Base-by-base conservation (phyloP, 305 asterid species). In the Rubia peregrina region DNA sequence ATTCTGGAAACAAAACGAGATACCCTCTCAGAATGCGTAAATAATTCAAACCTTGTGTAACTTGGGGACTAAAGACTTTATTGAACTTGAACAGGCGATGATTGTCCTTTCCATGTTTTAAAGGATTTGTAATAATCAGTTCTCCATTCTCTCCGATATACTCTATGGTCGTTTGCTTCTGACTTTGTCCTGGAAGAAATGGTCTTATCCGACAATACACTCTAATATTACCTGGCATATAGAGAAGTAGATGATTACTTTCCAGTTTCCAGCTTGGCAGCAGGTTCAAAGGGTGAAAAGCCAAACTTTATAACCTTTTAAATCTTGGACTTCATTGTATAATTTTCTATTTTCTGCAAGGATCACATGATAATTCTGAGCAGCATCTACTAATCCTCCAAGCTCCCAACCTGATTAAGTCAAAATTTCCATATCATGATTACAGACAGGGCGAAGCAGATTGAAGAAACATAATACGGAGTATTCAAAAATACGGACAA, bases 141-240 rank as follows among this genome's bases (percentile, higher is more conserved):
- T 91, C 96, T 61, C 97, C 99, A 72, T 87, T 82, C 65, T 91
- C 96, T 71, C 99, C 97, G 59, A 87, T 65, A 68, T 88, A 72
- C 69, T 94, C 97, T 19, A 91, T 44, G 65, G 76, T 83, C n/a
- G 97, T 71, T 70, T 91, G 89, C 30, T 76, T 94, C 75, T 85
- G 94, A 70, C 81, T 87, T 79, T 88, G 91, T 17, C 92, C 95
- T 0, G 90, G 88, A 41, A 78, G 82, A 78, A 91, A 89, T 41
- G 99, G 96, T 82, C 99, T 88, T 78, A 88, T 68, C 76, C 98
- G 85, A 70, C 99, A 94, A 72, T 89, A 89, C 48, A 91, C 99
- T 76, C 99, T 88, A 70, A 94, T 94, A 57, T 91, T 94, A 74
- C 99, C 99, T 94, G 68, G 56, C 77, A 56, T 22, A 26, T 41